These are phyloP conservation scores for Gossypium mustelinum DNA, from an alignment of 345 rosid species.

Conservation along the genomic window DNA sequence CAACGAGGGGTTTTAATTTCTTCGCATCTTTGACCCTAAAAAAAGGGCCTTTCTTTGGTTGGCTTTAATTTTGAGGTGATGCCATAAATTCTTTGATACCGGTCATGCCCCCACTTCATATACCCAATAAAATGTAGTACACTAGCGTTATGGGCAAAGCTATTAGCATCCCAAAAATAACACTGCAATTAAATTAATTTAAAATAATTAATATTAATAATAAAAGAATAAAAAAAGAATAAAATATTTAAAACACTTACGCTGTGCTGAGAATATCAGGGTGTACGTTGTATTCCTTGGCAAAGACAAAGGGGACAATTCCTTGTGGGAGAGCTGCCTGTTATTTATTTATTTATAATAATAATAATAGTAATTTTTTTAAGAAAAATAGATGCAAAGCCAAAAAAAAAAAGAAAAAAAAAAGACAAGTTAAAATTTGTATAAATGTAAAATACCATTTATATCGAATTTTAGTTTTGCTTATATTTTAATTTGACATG, in stretches of 20 bases:
- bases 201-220: too few species aligned
- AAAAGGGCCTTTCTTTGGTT: not conserved
- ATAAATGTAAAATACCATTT: not conserved
- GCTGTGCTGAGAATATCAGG: conserved; percentile 79
- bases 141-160: conserved; percentile 94
- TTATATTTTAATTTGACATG: too few species aligned
- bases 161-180: conserved; percentile 94
- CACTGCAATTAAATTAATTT: conserved; percentile 41
- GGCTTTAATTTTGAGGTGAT: not conserved
- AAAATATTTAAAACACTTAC: conserved; percentile 29
- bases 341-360: conserved; percentile 11
- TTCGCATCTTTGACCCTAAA: conserved; percentile 4
- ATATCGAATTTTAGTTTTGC: too few species aligned
- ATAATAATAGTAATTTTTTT: too few species aligned
- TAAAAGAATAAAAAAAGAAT: not conserved
- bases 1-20: not conserved
- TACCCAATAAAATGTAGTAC: conserved; percentile 83
- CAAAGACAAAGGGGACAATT: conserved; percentile 81
- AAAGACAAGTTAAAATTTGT: conserved; percentile 19
- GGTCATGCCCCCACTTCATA: conserved; percentile 30
- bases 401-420: conserved; percentile 1
- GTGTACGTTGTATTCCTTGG: conserved; percentile 77
- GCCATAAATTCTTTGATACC: conserved; percentile 10
- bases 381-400: conserved; percentile 2
- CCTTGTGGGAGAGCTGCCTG: conserved; percentile 87